phyloP scores from a whole-genome alignment of 78 protist genomes.

The Mastigamoeba balamuthi region DNA sequence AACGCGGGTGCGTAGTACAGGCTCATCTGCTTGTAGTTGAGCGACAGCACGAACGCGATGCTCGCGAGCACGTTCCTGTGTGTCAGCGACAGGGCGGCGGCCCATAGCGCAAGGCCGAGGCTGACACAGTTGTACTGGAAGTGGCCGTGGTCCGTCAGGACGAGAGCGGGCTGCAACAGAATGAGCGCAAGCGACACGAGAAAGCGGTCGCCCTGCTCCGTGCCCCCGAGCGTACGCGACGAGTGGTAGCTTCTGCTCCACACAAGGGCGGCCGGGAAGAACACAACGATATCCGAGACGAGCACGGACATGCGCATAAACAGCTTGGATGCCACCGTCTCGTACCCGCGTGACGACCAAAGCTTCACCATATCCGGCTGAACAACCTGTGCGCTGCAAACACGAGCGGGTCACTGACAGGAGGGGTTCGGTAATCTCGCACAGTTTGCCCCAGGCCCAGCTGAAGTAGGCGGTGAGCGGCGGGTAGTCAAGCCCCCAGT shows the following conservation, averaged over 20 bases:
- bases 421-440: not conserved
- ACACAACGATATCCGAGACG: slow-evolving; percentile 60
- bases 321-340: slow-evolving; percentile 15
- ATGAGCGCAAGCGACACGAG: slow-evolving; percentile 25
- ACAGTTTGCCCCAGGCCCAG: slow-evolving; percentile 60
- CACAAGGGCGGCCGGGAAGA: slow-evolving; percentile 49
- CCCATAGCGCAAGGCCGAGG: slow-evolving; percentile 71
- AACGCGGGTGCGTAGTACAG: slow-evolving; percentile 77
- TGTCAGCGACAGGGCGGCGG: not conserved
- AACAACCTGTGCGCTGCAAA: slow-evolving; percentile 18
- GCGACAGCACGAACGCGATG: slow-evolving; percentile 41
- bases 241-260: not conserved
- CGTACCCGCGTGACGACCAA: slow-evolving; percentile 77
- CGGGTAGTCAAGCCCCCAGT: slow-evolving; percentile 99
- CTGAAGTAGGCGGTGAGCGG: slow-evolving; percentile 90
- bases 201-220: not conserved
- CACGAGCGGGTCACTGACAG: not conserved
- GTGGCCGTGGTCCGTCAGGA: slow-evolving; percentile 93
- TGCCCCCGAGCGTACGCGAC: not conserved
- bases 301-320: slow-evolving; percentile 82
- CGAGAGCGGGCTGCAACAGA: slow-evolving; percentile 57
- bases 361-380: slow-evolving; percentile 66
- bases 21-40: slow-evolving; percentile 83
- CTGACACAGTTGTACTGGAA: slow-evolving; percentile 85
- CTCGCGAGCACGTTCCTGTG: slow-evolving; percentile 16